Base-by-base conservation (phyloP, 1,284 basidiomycete genomes). In the Heliocybe sulcata region DNA sequence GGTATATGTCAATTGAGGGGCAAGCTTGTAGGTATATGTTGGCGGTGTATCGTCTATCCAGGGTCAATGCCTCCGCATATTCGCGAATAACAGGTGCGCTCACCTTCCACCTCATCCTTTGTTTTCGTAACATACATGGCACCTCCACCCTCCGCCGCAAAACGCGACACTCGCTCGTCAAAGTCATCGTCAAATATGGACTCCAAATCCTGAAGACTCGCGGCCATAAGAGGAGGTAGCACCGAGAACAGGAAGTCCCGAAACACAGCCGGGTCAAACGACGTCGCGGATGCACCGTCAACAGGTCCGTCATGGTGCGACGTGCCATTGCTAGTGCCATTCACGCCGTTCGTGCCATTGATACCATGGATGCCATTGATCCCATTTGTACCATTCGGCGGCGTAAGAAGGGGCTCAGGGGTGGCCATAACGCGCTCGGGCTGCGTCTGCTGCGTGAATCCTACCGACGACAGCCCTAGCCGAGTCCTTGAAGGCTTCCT, bases 121-220 rank as follows among this genome's bases (percentile, higher is more conserved):
- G 77, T 73, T 72, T 92, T 92, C 33, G 89, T 83, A 47, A 93
- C 81, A 69, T 93, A 93, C 53, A 92, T 72, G 48, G 84, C 85
- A 16, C 77, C 82, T 3, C 82, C 84, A 31, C 80, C 82, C 60
- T 93, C 91, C 8, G 75, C 73, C 20, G 87, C 85, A 69, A 92
- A 94, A 54, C 84, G 79, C 51, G 77, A 69, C 22, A 90, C 82
- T 61, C 81, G 82, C 61, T 89, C 88, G 53, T 85, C 79, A 61
- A 90, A 93, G 56, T 85, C 85, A 47, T 80, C 76, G 60, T 89
- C 85, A 63, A 92, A 87, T 33, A 92, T 66, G 0, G 79, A 69
- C 31, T 86, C 77, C 2, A 93, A 72, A 57, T 92, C 88, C 42
- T 75, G 73, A 1, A 74, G 72, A 14, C 71, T 65, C 2, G 87